phyloP scores from a whole-genome alignment of 176 grass and related monocot species.

The Tuctoria greenei region DNA sequence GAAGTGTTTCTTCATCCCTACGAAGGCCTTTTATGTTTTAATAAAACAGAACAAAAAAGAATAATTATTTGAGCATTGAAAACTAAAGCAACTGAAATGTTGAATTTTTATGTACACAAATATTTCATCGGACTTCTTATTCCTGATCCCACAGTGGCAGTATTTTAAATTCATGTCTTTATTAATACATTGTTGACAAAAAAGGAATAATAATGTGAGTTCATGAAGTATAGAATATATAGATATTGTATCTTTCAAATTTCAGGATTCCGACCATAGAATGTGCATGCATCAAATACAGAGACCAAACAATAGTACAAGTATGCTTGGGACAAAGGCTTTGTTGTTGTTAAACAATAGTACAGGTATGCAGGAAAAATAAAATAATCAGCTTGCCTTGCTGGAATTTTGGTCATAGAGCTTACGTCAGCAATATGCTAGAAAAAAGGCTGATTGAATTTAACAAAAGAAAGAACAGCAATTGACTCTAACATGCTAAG shows the following conservation, averaged over 20 bases:
- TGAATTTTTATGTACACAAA: not conserved
- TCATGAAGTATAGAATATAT: not conserved
- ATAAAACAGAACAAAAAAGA: constrained; percentile 39
- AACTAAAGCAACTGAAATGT: not conserved
- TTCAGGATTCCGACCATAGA: not conserved
- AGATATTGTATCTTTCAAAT: constrained; percentile 5
- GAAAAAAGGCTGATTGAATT: constrained; percentile 6
- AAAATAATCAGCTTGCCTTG: constrained; percentile 7
- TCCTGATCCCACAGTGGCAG: not conserved
- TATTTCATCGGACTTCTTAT: not conserved
- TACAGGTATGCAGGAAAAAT: not conserved
- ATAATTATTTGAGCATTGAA: constrained; percentile 19
- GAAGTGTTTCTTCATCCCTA: constrained; percentile 94
- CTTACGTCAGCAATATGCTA: constrained; percentile 22
- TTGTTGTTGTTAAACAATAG: too few relatives aligned
- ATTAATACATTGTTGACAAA: not conserved
- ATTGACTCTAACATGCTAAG: not conserved
- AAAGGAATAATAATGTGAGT: not conserved
- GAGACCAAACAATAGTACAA: not conserved
- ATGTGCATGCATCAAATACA: not conserved
- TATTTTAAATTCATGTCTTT: constrained; percentile 4
- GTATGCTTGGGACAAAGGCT: too few relatives aligned
- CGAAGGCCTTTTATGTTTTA: constrained; percentile 78
- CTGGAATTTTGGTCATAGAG: not conserved
- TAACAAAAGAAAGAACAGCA: constrained; percentile 1